Evolutionary conservation across 169 alveolate genomes (phyloP), one percentile per base, ranked within the genome.

Genomic region (Plasmodium blacklocki): DNA sequence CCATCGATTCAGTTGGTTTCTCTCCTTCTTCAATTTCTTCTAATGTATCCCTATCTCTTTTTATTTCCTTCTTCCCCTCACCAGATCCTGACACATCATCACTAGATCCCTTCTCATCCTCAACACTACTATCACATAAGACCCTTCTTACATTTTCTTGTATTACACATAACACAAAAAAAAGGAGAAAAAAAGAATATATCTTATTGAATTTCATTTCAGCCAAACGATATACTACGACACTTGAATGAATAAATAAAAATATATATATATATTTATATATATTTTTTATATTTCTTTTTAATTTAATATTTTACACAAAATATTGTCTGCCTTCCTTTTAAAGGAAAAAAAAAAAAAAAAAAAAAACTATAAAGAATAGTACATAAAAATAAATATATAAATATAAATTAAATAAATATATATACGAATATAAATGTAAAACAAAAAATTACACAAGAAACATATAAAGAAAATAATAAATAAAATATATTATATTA

Each of bases 1-100:
- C 98, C 5, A 93, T 90, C 32, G 75, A 64, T 60, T 59, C 70
- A 5, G 94, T 83, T 14, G 93, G 88, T 71, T 86, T 86, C 32
- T 86, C 92, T 62, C 45, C 50, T 32, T 86, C 92, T 12, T 39
- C 19, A 7, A 86, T 86, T 86, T 86, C 92, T 29, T 29, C 59
- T 39, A 71, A 23, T 4, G 6, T 59, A 19, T 86, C 92, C 45
- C 50, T 3, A 21, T 59, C 92, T 47, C 50, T 86, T 66, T 62
- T 86, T 52, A 23, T 2, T 71, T 71, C 68, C 18, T 26, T 19
- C 11, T 76, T 64, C 23, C 8, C 43, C 1, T 1, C 59, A 7
- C 9, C 14, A 19, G 52, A 8, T 18, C 0, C 11, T 12, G 8
- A 47, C 4, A n/a, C 78, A 8, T 47, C 85, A n/a, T 54, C 85